These are phyloP conservation scores for Hirsutella rhossiliensis DNA, from an alignment of 2,329 filamentous ascomycete species.

Conservation along the genomic window DNA sequence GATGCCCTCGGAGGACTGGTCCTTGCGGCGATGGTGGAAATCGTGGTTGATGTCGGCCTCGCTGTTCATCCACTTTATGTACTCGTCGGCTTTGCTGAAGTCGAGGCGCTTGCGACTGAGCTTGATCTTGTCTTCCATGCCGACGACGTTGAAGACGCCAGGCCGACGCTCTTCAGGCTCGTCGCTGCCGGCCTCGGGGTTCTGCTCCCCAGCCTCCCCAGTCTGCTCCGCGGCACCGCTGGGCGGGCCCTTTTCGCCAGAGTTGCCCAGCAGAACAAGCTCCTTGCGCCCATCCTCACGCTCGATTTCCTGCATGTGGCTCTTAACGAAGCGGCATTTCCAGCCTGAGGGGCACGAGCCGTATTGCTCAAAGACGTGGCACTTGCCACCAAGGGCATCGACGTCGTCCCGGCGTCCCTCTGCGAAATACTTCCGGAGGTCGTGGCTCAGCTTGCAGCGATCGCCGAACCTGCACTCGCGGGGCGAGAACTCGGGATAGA, in stretches of 20 bases:
- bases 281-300: conserved; percentile 73
- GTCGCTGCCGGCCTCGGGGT: conserved; percentile 15
- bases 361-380: conserved; percentile 66
- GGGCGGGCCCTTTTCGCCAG: neutral
- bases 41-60: conserved; percentile 32
- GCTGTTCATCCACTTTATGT: conserved; percentile 65
- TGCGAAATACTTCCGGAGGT: conserved; percentile 73
- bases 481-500: conserved; percentile 71
- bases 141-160: conserved; percentile 66
- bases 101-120: conserved; percentile 61
- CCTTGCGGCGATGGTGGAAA: conserved; percentile 27
- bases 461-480: conserved; percentile 65
- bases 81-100: conserved; percentile 63
- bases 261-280: conserved; percentile 51
- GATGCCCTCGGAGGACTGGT: conserved; percentile 29
- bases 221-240: conserved; percentile 2
- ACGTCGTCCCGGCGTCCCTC: conserved; percentile 75
- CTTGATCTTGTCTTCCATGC: conserved; percentile 57
- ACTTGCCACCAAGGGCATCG: conserved; percentile 61
- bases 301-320: conserved; percentile 73
- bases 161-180: conserved; percentile 35
- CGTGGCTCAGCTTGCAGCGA: conserved; percentile 70
- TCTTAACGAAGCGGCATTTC: conserved; percentile 85
- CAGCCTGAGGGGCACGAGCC: conserved; percentile 76
- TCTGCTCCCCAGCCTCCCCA: conserved; percentile 16